Conservation (phyloP, 371 early-diverging fungal species). For the Apophysomyces elegans region DNA sequence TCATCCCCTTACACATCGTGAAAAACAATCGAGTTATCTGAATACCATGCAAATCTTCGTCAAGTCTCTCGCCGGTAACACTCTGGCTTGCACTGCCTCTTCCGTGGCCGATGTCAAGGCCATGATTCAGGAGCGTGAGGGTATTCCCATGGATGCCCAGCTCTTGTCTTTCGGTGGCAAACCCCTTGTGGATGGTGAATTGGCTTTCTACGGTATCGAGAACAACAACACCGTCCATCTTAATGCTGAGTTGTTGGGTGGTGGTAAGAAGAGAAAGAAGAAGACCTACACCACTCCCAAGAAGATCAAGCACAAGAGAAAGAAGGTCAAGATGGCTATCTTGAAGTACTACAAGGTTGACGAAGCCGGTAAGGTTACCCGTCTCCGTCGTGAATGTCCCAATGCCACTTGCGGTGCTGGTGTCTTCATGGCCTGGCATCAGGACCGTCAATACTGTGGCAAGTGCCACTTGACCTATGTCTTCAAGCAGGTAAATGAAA, state of each 20-base stretch:
- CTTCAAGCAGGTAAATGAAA: slow-evolving; percentile 39
- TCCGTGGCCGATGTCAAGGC: slow-evolving; percentile 86
- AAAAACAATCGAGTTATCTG: slow-evolving; percentile 51
- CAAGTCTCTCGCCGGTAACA: slow-evolving; percentile 85
- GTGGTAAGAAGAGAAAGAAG: slow-evolving; percentile 98
- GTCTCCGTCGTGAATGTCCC: slow-evolving; percentile 96
- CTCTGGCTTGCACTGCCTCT: slow-evolving; percentile 84
- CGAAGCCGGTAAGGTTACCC: slow-evolving; percentile 93
- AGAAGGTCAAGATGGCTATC: slow-evolving; percentile 96
- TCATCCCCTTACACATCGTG: slow-evolving; percentile 26
- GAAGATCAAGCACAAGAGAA: slow-evolving; percentile 98
- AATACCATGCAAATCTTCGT: slow-evolving; percentile 84
- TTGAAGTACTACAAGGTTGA: slow-evolving; percentile 98
- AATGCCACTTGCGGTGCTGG: slow-evolving; percentile 95
- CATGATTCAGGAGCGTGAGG: slow-evolving; percentile 92
- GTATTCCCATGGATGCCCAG: slow-evolving; percentile 91
- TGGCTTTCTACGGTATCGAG: slow-evolving; percentile 80
- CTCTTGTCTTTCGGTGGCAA: slow-evolving; percentile 94
- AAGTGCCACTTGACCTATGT: slow-evolving; percentile 63
- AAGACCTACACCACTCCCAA: slow-evolving; percentile 99
- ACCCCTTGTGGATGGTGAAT: slow-evolving; percentile 84
- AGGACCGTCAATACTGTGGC: slow-evolving; percentile 95
- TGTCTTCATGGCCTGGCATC: slow-evolving; percentile 97
- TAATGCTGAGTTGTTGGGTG: slow-evolving; percentile 71
- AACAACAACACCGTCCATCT: slow-evolving; percentile 90